phyloP scores from a whole-genome alignment of 1,139 yeast species.

The Candida pseudocylindracea region DNA sequence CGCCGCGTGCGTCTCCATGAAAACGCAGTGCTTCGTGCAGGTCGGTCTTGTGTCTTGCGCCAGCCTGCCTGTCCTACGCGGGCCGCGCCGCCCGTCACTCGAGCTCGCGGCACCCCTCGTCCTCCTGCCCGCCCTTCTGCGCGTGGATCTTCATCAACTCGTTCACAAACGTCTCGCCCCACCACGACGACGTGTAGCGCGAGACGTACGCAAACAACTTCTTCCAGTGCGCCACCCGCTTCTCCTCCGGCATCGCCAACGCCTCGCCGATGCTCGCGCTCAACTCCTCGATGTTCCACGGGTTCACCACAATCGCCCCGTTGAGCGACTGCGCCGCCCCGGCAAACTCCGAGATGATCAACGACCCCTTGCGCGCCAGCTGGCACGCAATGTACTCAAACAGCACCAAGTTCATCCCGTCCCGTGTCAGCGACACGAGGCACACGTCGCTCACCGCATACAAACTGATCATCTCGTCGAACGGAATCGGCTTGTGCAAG shows the following conservation, averaged over 20 bases:
- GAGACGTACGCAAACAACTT: slow-evolving; percentile 72
- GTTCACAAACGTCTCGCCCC: slow-evolving; percentile 94
- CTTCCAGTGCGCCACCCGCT: slow-evolving; percentile 52
- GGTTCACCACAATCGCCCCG: slow-evolving; percentile 85
- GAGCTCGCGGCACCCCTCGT: neutral
- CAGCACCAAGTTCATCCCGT: slow-evolving; percentile 94
- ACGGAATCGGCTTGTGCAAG: slow-evolving; percentile 79
- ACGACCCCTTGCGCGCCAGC: slow-evolving; percentile 62
- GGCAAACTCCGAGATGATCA: slow-evolving; percentile 82
- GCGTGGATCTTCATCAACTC: slow-evolving; percentile 30
- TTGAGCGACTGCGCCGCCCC: slow-evolving; percentile 98
- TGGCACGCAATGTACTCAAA: slow-evolving; percentile 97
- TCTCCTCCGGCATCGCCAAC: slow-evolving; percentile 65
- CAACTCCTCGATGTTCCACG: slow-evolving; percentile 95
- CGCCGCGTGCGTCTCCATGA: no score
- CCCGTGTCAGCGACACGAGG: slow-evolving; percentile 82
- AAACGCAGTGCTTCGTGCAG: no score
- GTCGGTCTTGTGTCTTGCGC: no score
- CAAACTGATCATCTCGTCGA: slow-evolving; percentile 75
- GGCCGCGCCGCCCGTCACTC: no score
- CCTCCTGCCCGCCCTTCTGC: neutral
- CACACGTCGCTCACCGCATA: slow-evolving; percentile 81
- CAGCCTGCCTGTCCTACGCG: no score
- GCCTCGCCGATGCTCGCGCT: slow-evolving; percentile 75
- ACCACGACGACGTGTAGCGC: slow-evolving; percentile 82